Percentiles rank a stretch among this genome's conserved stretches.
These are phyloP conservation scores for Paramecium sonneborni DNA, from an alignment of 73 alveolate species.

Conservation along the genomic window DNA sequence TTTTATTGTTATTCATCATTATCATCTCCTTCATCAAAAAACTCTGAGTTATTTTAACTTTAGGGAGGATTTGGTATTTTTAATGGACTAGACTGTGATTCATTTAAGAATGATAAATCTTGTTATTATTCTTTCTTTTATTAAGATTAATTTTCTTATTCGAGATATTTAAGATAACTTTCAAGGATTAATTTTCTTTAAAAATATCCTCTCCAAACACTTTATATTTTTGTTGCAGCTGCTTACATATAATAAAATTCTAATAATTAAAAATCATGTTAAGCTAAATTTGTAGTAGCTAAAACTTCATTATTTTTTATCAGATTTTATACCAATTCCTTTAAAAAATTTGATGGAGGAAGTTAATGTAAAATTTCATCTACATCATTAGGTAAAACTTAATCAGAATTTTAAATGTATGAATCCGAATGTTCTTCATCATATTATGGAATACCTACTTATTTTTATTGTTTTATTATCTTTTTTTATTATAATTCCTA, in stretches of 20 bases:
- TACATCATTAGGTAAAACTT: background rate
- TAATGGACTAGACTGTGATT: background rate
- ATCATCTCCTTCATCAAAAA: background rate
- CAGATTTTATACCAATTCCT: background rate
- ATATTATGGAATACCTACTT: background rate
- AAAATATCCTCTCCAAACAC: slow-evolving; percentile 29
- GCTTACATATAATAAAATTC: background rate
- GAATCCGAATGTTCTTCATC: background rate
- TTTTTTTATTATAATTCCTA: background rate
- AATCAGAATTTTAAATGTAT: background rate
- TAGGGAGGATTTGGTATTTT: background rate
- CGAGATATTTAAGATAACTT: background rate
- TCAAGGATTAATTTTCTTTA: background rate
- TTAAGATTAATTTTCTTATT: background rate
- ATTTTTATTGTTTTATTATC: background rate
- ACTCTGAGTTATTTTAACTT: background rate
- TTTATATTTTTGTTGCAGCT: slow-evolving; percentile 2
- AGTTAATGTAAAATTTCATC: background rate
- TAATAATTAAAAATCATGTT: background rate
- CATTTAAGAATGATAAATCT: background rate
- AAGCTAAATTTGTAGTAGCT: background rate
- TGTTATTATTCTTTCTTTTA: background rate
- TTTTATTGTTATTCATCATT: background rate
- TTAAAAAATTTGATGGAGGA: background rate
- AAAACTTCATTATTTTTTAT: background rate